Evolutionary conservation across 139 green algal genomes (phyloP).

Genomic region (Coelastrella sp.): DNA sequence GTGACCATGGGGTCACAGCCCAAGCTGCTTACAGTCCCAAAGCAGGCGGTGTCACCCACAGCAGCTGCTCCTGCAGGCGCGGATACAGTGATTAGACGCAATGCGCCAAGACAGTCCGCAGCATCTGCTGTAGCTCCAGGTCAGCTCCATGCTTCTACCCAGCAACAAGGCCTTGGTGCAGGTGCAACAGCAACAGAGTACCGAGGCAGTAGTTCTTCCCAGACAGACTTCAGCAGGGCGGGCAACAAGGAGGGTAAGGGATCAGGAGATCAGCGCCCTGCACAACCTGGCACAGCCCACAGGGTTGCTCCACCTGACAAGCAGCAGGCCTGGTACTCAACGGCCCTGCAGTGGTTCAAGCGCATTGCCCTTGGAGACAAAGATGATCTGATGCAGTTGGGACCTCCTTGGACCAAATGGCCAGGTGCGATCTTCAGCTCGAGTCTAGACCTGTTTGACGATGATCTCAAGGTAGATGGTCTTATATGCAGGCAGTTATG

Average conservation of each 20-base stretch:
- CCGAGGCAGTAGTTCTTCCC: no score
- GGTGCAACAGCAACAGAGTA: no score
- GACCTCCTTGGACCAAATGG: conserved; percentile 34
- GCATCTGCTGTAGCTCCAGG: neutral
- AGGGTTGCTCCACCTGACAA: neutral
- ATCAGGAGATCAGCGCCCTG: neutral
- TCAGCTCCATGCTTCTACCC: no score
- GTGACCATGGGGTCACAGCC: neutral
- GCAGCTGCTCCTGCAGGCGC: neutral
- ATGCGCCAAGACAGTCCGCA: no score
- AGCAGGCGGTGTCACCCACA: neutral
- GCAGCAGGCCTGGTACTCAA: conserved; percentile 14
- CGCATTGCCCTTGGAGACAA: neutral
- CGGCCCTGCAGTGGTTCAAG: conserved; percentile 8
- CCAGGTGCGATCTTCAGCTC: conserved; percentile 28
- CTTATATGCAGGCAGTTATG: no score
- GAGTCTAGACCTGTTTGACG: no score
- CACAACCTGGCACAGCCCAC: neutral
- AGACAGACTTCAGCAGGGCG: no score
- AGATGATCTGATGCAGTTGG: neutral
- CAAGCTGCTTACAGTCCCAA: no score
- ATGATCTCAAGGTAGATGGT: no score
- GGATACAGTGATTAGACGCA: neutral
- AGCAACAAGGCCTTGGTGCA: no score
- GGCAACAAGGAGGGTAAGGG: neutral